Evolutionary conservation across 805 yeast species (phyloP).

Genomic region (Candida peoriensis): DNA sequence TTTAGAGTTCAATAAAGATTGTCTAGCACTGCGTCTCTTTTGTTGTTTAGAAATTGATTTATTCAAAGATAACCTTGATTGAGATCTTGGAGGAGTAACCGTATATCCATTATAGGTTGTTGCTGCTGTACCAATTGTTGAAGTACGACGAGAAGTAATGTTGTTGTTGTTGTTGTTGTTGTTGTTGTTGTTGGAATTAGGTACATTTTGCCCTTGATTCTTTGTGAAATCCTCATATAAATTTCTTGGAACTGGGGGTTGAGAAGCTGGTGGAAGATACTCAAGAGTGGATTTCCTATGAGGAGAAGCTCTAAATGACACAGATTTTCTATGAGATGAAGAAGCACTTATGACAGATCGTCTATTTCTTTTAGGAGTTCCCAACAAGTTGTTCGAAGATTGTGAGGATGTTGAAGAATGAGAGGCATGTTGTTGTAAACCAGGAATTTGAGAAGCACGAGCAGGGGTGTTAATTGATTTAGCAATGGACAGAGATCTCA

Average conservation of each 20-base stretch:
- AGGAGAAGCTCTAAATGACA: constrained; percentile 35
- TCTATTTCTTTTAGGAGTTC: constrained; percentile 34
- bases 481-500: constrained; percentile 27
- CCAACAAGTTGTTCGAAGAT: constrained; percentile 5
- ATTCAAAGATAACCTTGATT: constrained; percentile 6
- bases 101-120: too few relatives aligned
- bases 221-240: constrained; percentile 12
- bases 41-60: constrained; percentile 5
- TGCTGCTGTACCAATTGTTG: too few relatives aligned
- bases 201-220: constrained; percentile 10
- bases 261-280: constrained; percentile 13
- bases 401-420: constrained; percentile 9
- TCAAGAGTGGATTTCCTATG: constrained; percentile 20
- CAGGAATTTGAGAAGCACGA: too few relatives aligned
- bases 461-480: constrained; percentile 21
- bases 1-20: constrained; percentile 39
- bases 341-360: constrained; percentile 39
- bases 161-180: constrained; percentile 5
- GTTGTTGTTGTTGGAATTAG: constrained; percentile 3
- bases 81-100: constrained; percentile 7
- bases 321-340: constrained; percentile 44
- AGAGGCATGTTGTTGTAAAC: too few relatives aligned
- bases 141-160: constrained; percentile 1
- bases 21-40: constrained; percentile 28
- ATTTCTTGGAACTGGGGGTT: constrained; percentile 22